Percentiles rank a stretch among this genome's conserved stretches.
These are phyloP conservation scores for Fusarium nisikadoi DNA, from an alignment of 2,329 filamentous ascomycete genomes.

Conservation along the genomic window DNA sequence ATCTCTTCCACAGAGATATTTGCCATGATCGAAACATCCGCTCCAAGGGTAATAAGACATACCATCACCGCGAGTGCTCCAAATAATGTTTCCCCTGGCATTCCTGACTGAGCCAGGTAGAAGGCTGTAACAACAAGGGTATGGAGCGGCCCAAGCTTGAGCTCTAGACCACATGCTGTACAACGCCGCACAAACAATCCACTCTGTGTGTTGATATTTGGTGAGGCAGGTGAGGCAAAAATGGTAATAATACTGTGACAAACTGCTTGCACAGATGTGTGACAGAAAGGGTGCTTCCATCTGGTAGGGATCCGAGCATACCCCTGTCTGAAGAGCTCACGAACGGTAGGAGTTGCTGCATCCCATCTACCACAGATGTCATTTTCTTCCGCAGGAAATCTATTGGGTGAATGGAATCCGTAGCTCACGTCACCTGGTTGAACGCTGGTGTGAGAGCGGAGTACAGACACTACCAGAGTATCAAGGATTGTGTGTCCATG, in stretches of 20 bases:
- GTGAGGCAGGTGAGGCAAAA: rapidly evolving
- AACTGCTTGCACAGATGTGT: neutral
- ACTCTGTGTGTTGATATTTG: rapidly evolving
- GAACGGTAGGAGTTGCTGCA: rapidly evolving
- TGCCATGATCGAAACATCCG: rapidly evolving
- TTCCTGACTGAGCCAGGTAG: neutral
- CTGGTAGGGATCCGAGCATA: neutral
- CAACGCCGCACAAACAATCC: neutral
- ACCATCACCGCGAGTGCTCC: neutral
- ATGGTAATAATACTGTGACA: rapidly evolving
- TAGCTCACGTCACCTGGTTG: neutral
- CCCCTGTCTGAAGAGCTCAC: neutral
- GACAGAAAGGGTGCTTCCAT: neutral
- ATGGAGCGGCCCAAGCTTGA: neutral
- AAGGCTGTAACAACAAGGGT: rapidly evolving
- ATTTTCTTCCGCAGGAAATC: neutral
- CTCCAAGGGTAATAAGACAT: rapidly evolving
- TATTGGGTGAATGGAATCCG: neutral
- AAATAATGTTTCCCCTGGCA: rapidly evolving
- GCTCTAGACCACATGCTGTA: neutral
- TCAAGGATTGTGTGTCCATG: neutral
- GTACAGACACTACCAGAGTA: rapidly evolving
- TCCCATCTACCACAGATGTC: neutral
- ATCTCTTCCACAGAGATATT: rapidly evolving
- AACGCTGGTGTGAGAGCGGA: neutral